Percentiles rank a stretch among this genome's conserved stretches.
Conservation (phyloP, 352 stramenopile genomes). For the Pythium brachiatum region DNA sequence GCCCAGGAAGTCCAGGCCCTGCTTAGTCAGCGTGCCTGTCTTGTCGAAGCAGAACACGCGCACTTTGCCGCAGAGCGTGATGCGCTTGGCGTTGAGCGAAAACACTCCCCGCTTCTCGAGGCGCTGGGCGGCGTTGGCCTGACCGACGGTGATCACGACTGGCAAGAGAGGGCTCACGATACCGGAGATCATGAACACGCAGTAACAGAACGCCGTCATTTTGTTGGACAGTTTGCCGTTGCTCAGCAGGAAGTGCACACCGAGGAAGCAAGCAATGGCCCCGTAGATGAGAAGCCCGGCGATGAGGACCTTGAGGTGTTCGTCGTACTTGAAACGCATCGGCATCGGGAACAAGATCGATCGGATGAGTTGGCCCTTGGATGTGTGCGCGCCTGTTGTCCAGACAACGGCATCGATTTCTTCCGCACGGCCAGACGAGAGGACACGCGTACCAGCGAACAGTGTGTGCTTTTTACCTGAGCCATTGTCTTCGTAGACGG, state of each 20-base stretch:
- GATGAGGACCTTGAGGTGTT: constrained; percentile 84
- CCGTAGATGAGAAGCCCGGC: constrained; percentile 72
- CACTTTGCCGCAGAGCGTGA: constrained; percentile 88
- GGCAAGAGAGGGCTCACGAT: constrained; percentile 85
- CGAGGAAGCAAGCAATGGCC: constrained; percentile 60
- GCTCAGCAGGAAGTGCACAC: constrained; percentile 67
- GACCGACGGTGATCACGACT: constrained; percentile 85
- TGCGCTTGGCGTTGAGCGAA: constrained; percentile 79
- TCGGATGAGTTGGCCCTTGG: constrained; percentile 81
- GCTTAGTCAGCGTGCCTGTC: constrained; percentile 89
- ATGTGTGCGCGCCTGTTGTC: constrained; percentile 82
- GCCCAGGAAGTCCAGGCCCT: constrained; percentile 83
- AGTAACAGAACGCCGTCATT: constrained; percentile 64
- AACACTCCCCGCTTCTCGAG: constrained; percentile 74
- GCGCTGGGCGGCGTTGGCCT: constrained; percentile 82
- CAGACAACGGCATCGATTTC: constrained; percentile 78
- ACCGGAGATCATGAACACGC: constrained; percentile 77
- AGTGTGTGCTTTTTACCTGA: constrained; percentile 85
- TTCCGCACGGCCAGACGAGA: constrained; percentile 47
- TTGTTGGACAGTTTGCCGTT: constrained; percentile 71
- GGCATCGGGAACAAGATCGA: constrained; percentile 83
- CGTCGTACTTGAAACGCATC: constrained; percentile 91
- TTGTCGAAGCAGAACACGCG: constrained; percentile 91
- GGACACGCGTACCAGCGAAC: constrained; percentile 77
- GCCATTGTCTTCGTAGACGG: constrained; percentile 50